Conservation (phyloP, 805 yeast species). For the Yamadazyma kitorensis region DNA sequence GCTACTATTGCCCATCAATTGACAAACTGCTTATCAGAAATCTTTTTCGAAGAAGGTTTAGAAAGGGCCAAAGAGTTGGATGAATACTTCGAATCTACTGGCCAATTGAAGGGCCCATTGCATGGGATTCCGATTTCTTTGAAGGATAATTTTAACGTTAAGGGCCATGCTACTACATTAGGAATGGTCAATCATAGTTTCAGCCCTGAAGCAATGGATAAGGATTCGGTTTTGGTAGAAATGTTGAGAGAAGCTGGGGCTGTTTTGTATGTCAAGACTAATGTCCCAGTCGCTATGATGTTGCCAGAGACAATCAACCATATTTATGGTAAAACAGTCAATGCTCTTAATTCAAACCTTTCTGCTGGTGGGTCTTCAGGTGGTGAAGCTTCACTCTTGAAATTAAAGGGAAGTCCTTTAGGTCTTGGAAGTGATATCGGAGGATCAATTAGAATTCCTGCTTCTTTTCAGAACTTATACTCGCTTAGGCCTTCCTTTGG, state of each 20-base stretch:
- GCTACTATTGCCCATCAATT: conserved; percentile 43
- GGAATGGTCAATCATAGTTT: conserved; percentile 26
- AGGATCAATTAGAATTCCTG: conserved; percentile 44
- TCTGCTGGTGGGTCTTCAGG: conserved; percentile 44
- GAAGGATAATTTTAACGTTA: conserved; percentile 46
- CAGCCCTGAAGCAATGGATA: conserved; percentile 16
- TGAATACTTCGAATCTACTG: conserved; percentile 42
- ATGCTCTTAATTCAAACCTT: conserved; percentile 37
- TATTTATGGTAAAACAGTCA: conserved; percentile 32
- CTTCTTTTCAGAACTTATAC: conserved; percentile 37
- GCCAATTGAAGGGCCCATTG: conserved; percentile 55
- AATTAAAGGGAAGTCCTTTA: conserved; percentile 38
- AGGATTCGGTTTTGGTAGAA: conserved; percentile 25
- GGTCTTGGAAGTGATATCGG: conserved; percentile 46
- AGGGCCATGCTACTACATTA: conserved; percentile 41
- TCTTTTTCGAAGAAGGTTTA: conserved; percentile 59
- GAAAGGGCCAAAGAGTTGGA: conserved; percentile 55
- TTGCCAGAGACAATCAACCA: conserved; percentile 42
- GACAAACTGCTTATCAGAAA: conserved; percentile 40
- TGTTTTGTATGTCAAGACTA: conserved; percentile 43
- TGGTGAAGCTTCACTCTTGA: conserved; percentile 43
- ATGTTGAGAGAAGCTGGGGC: conserved; percentile 40
- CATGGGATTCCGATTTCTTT: conserved; percentile 67
- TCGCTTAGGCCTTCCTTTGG: conserved; percentile 41
- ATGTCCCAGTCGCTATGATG: conserved; percentile 45